Percentiles rank a stretch among this genome's conserved stretches.
Evolutionary conservation across 2,329 filamentous ascomycete species (phyloP).

Genomic region (Phaeophleospora eucalypticola): DNA sequence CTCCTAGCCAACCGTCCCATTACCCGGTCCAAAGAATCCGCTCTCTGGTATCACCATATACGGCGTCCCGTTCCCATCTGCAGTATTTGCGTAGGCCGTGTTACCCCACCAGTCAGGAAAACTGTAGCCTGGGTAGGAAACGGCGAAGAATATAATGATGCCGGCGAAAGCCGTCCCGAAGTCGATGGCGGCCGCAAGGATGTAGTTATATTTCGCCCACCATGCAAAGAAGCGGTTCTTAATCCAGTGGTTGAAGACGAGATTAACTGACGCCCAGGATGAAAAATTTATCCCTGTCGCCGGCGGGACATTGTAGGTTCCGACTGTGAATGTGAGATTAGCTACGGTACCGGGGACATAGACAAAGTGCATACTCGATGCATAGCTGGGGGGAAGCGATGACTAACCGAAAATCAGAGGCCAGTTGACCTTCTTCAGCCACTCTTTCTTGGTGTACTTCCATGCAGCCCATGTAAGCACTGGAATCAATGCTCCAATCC

Average conservation of each 20-base stretch:
- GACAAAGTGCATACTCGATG: conserved; percentile 48
- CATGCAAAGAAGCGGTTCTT: conserved; percentile 50
- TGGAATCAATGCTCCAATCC: conserved; percentile 45
- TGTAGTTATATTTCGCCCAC: conserved; percentile 38
- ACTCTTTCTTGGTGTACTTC: conserved; percentile 34
- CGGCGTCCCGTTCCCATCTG: conserved; percentile 37
- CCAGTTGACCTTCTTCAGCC: conserved; percentile 25
- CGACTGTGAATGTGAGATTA: conserved; percentile 63
- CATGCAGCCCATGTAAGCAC: conserved; percentile 41
- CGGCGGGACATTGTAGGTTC: conserved; percentile 58
- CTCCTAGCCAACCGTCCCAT: too few relatives aligned
- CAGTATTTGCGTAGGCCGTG: conserved; percentile 33
- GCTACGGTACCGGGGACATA: too few relatives aligned
- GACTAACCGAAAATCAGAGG: conserved; percentile 69
- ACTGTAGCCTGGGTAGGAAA: conserved; percentile 40
- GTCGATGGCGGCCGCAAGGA: conserved; percentile 35
- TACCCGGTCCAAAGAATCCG: conserved; percentile 59
- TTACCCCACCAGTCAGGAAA: conserved; percentile 33
- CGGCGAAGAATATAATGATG: conserved; percentile 36
- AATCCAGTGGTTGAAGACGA: conserved; percentile 40
- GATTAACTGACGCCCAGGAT: conserved; percentile 61
- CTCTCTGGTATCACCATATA: conserved; percentile 53
- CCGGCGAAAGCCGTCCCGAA: conserved; percentile 35
- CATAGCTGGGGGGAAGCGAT: conserved; percentile 25
- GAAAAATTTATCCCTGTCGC: conserved; percentile 77